Base-by-base conservation (phyloP, 2,329 filamentous ascomycete species). In the Tetracladium maxilliforme region DNA sequence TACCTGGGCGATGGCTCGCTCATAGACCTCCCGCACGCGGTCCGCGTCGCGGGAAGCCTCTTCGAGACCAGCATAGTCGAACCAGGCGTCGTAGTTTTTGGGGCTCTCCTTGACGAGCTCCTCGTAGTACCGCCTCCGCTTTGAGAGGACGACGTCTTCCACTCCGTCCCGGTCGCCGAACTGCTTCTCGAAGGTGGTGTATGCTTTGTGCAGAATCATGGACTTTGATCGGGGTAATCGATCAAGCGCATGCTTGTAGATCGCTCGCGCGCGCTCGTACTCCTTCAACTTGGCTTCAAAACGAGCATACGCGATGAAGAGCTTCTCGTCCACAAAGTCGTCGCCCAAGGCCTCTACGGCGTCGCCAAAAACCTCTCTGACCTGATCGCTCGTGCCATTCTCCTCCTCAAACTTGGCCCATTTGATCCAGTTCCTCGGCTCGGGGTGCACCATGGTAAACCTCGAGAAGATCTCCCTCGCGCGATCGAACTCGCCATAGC, bases 381-480 rank as follows among this genome's bases (percentile, higher is more conserved):
- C 90, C 36, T 87, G 51, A 41, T 94, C 87, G 43, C 77, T 87
- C 2, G 84, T 93, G 7, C 90, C 90, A 38, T 76, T 82, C 45
- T 98, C 90, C 48, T 95, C 87, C 50, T 98, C 90, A 38, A 95
- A 98, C 33, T 81, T 80, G 31, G 87, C 78, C 90, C 90, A 98
- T 48, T 94, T 94, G 54, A 98, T 92, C 86, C 87, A 98, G 44
- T 94, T 95, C 41, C 80, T 72, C 13, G 90, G 81, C 43, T 95
- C 87, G 0, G 90, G 86, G 38, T 95, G 90, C 7, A 95, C 81
- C 31, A 86, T 67, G 3, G 84, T 93, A 43, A 94, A 94, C 15
- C 81, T 67, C 45, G 82, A 70, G 47, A 92, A 95, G 37, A 98
- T 87, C 22, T 77, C 74, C 19, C 90, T 65, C n/a, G 86, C 87